Conservation (phyloP, 73 alveolate genomes). For the Paramecium tetraurelia region DNA sequence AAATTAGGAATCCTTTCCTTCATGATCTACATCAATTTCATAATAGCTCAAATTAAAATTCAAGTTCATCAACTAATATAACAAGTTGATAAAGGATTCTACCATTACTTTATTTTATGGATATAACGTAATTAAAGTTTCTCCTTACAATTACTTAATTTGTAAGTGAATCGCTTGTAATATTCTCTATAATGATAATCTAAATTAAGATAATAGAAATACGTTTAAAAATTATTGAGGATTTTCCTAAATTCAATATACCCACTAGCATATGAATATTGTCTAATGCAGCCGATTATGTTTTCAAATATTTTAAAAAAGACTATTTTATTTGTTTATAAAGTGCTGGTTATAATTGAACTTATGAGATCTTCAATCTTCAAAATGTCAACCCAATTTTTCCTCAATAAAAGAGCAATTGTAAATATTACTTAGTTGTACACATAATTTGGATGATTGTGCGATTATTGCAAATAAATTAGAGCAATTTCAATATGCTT, state of each 20-base stretch:
- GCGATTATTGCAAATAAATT: not conserved
- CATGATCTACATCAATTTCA: conserved; percentile 29
- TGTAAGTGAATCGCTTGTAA: not conserved
- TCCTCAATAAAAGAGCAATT: not conserved
- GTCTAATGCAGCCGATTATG: not conserved
- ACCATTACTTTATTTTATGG: not conserved
- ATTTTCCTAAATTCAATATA: conserved; percentile 7
- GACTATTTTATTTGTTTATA: not conserved
- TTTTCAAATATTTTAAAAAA: not conserved
- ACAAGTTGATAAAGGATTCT: not conserved
- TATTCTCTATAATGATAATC: not conserved
- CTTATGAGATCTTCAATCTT: not conserved
- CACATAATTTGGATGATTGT: not conserved
- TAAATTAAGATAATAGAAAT: not conserved
- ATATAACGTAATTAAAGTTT: not conserved
- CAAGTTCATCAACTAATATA: not conserved
- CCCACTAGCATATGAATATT: not conserved
- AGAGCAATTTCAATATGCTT: conserved; percentile 13
- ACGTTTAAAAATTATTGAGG: not conserved
- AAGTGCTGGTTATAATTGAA: not conserved
- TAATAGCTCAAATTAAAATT: conserved; percentile 17
- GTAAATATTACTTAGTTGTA: not conserved
- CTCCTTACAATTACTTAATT: not conserved
- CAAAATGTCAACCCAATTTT: conserved; percentile 9
- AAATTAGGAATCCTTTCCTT: not conserved